Conservation (phyloP, 192 early-diverging fungal genomes). For the Rhizoclosmatium sp. region DNA sequence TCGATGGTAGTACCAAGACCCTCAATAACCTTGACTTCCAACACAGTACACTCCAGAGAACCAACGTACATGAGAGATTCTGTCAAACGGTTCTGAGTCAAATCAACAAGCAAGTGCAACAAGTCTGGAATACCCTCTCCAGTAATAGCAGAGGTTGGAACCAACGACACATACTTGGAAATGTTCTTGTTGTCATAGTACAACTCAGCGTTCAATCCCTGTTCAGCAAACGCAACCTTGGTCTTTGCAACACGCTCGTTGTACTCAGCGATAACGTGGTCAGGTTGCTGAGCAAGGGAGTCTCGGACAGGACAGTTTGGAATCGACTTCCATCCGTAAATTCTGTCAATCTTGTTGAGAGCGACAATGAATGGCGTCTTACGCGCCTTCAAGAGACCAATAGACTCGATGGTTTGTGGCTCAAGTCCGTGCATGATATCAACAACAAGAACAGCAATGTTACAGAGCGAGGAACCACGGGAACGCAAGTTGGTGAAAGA, state of each 20-base stretch:
- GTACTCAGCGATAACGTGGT: slow-evolving; percentile 83
- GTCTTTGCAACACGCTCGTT: slow-evolving; percentile 77
- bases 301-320: slow-evolving; percentile 84
- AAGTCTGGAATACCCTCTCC: slow-evolving; percentile 99
- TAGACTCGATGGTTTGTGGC: slow-evolving; percentile 96
- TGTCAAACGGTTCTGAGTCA: slow-evolving; percentile 96
- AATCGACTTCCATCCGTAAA: slow-evolving; percentile 90
- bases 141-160: slow-evolving; percentile 97
- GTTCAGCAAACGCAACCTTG: slow-evolving; percentile 91
- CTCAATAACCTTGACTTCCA: slow-evolving; percentile 99
- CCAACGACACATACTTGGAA: slow-evolving; percentile 93
- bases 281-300: slow-evolving; percentile 77
- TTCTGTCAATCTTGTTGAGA: slow-evolving; percentile 98
- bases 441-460: slow-evolving; percentile 98
- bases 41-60: slow-evolving; percentile 95
- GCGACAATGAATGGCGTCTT: slow-evolving; percentile 99
- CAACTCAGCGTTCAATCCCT: slow-evolving; percentile 90
- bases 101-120: slow-evolving; percentile 86
- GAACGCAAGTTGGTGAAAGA: slow-evolving; percentile 96
- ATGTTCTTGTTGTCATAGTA: slow-evolving; percentile 97
- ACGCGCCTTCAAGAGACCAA: slow-evolving; percentile 86
- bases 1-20: slow-evolving; percentile 98
- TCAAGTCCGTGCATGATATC: slow-evolving; percentile 99
- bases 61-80: slow-evolving; percentile 95
- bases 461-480: slow-evolving; percentile 96